Evolutionary conservation across 2,329 filamentous ascomycete species (phyloP), one percentile per base, ranked within the genome.

Genomic region (Diplodia intermedia): DNA sequence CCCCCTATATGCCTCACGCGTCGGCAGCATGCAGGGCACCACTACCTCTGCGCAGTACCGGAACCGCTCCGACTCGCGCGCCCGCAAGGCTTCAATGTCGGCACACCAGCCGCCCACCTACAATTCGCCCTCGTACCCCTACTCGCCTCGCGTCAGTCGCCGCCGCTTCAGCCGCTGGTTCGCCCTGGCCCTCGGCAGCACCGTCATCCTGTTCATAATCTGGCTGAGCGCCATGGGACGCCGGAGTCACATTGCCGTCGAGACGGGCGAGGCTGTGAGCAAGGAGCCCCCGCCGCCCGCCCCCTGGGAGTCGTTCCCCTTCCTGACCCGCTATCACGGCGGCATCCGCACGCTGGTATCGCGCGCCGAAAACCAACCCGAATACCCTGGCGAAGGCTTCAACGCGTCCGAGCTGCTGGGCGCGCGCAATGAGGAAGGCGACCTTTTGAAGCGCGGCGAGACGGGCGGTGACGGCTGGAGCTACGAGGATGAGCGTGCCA

Each of bases 271-370:
- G 33, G 85, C 87, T 18, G 88, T 88, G 71, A 23, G 33, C 26
- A 52, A 63, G n/a, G 85, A 85, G 14, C 84, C 88, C 0, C 79
- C 86, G 0, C 86, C 88, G 23, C 91, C 92, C 14, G 88, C 89
- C 0, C 79, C 86, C n/a, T 98, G 94, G 93, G 92, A 97, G 77
- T 87, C 86, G 11, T 98, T 97, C 76, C 88, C 89, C 0, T 96
- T 97, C 74, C 79, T 99, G 70, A 90, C 90, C 69, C 86, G 94
- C 70, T 99, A 97, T 77, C 95, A 97, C 77, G 94, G 93, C 15
- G 95, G 95, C 0, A 85, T 99, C 69, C 86, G 90, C 71, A 90
- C 86, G 0, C 76, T 99, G 70, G 87, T 91, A 0, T 80, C 88
- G 0, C 81, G 88, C 31, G 78, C 84, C 15, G 83, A 91, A 57